phyloP scores from a whole-genome alignment of 257 asterid species.

The Capsicum baccatum region DNA sequence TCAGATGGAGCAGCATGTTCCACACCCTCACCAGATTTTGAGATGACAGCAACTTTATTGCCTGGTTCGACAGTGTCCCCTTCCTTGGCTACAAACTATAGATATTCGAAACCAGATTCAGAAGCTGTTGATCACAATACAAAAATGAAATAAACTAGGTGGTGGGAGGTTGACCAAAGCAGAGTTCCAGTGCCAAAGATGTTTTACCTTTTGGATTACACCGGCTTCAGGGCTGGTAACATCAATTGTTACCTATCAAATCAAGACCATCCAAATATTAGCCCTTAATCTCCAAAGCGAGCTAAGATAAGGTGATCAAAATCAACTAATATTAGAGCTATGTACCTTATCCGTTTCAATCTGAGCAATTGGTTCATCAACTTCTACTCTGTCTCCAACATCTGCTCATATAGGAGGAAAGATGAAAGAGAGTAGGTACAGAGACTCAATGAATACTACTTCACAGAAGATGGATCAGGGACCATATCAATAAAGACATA shows the following conservation, averaged over 20 bases:
- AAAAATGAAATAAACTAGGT: background rate
- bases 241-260: constrained; percentile 88
- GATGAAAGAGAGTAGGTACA: background rate
- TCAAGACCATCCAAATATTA: constrained; percentile 31
- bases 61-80: constrained; percentile 99
- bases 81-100: constrained; percentile 85
- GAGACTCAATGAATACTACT: background rate
- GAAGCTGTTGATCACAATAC: background rate
- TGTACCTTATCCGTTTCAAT: constrained; percentile 97
- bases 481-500: constrained; percentile 39
- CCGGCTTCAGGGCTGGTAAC: constrained; percentile 99
- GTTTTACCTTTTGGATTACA: constrained; percentile 78
- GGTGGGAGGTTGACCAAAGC: background rate
- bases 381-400: constrained; percentile 86
- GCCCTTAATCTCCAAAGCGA: constrained; percentile 14
- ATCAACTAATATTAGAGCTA: background rate
- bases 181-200: constrained; percentile 25
- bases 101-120: constrained; percentile 19
- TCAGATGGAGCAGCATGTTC: constrained; percentile 85
- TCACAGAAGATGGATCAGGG: background rate
- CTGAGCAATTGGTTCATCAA: constrained; percentile 95
- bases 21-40: constrained; percentile 86
- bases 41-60: constrained; percentile 80
- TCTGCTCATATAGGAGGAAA: constrained; percentile 51
- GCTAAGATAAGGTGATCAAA: background rate